Evolutionary conservation across 345 rosid genomes (phyloP), one percentile per base, ranked within the genome.

Genomic region (Triadica sebifera): DNA sequence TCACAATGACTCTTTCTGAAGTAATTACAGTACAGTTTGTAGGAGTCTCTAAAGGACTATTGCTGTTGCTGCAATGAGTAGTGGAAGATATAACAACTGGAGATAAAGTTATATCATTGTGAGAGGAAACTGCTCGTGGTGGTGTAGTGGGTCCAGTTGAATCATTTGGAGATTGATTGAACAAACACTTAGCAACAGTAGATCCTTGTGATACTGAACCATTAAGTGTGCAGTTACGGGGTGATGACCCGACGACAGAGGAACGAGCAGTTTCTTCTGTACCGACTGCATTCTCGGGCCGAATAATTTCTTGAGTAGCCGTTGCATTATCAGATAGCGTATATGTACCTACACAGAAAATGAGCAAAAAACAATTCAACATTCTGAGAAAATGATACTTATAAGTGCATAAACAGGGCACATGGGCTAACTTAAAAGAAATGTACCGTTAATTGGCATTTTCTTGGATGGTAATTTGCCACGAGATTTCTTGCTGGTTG

Each of bases 1-100:
- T 92, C 53, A 90, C 86, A 38, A 75, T 85, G 50, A 89, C 80
- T 72, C 88, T 88, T 77, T 90, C 90, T 8, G 87, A 77, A 24
- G 93, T 87, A 75, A 92, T 81, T 64, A 86, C 71, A n/a, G 92
- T 89, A 77, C 97, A 86, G 81, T 79, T 87, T 59, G 90, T 79
- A 46, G 96, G 96, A 65, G 84, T 83, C 50, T 71, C 85, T 65
- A 81, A 85, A 46, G 89, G 85, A 67, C 82, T 81, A 68, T 25
- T 84, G 70, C 56, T 80, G 60, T 73, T 81, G 68, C 81, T 84
- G 41, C 88, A 74, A 62, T 79, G 72, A 29, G 80, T 83, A 50
- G 29, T 65, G 4, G 84, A 76, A 69, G 82, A 76, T 70, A 71
- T 64, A 38, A 65, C 86, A 37, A 72, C 0, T 2, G 89, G 86